A percentile compares a stretch with the other conserved stretches of the same genome.
phyloP scores from a whole-genome alignment of 208 protist genomes.

The Lotmaria passim region DNA sequence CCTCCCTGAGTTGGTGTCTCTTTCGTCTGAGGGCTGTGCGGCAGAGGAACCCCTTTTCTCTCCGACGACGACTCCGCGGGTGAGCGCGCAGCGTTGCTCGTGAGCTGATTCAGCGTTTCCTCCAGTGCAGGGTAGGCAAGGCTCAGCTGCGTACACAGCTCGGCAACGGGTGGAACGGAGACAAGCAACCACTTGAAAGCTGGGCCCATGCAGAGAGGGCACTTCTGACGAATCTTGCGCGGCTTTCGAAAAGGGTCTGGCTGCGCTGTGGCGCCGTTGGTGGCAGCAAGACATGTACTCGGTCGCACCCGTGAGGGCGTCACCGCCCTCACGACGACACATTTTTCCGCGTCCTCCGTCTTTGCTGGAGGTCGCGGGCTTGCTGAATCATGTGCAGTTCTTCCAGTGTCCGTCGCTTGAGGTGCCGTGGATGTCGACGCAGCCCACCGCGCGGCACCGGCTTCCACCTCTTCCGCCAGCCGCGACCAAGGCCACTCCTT shows the following conservation, averaged over 20 bases:
- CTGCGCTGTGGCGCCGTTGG: not conserved
- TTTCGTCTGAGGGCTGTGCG: not conserved
- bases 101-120: constrained; percentile 24
- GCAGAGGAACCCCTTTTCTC: not conserved
- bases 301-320: not conserved
- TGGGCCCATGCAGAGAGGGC: constrained; percentile 66
- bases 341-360: not conserved
- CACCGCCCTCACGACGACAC: constrained; percentile 9
- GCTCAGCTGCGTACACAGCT: constrained; percentile 40
- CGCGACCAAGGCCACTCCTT: constrained; percentile 41
- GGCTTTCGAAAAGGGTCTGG: constrained; percentile 13
- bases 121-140: constrained; percentile 29
- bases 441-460: constrained; percentile 17
- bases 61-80: not conserved
- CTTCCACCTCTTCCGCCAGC: constrained; percentile 3
- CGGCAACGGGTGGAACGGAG: constrained; percentile 47
- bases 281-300: not conserved
- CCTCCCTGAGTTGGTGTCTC: no score
- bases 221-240: constrained; percentile 40
- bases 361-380: not conserved
- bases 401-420: not conserved
- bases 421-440: constrained; percentile 1
- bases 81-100: not conserved
- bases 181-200: constrained; percentile 77
- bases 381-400: not conserved